These are phyloP conservation scores for Globisporangium heterothallicum DNA, from an alignment of 352 stramenopile species.

Conservation along the genomic window DNA sequence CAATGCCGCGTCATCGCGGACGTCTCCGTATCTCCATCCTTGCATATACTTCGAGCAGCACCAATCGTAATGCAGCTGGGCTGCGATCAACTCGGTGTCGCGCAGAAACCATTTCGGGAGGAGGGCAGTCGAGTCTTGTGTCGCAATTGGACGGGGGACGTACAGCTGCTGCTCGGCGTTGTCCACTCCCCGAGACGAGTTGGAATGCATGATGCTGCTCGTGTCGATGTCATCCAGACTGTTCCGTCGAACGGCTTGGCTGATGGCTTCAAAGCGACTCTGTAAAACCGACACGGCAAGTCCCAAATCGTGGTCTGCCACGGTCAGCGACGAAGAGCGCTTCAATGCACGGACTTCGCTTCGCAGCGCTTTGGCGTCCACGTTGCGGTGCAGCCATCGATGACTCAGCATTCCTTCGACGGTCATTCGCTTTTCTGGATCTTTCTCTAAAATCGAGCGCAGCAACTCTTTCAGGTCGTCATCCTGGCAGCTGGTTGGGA, in stretches of 20 bases:
- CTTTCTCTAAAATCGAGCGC: constrained; percentile 58
- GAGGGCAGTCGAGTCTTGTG: constrained; percentile 15
- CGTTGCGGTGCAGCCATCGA: constrained; percentile 59
- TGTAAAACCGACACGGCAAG: constrained; percentile 57
- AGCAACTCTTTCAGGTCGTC: constrained; percentile 71
- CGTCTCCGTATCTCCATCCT: constrained; percentile 34
- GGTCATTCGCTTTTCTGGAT: constrained; percentile 62
- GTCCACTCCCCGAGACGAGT: background rate
- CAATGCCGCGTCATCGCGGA: constrained; percentile 32
- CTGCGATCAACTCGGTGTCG: constrained; percentile 27
- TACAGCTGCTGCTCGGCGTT: constrained; percentile 17
- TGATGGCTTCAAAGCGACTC: constrained; percentile 35
- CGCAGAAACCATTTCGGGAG: constrained; percentile 35
- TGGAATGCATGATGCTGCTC: background rate
- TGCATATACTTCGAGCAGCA: constrained; percentile 42
- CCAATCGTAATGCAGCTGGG: constrained; percentile 68
- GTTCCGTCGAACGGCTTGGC: constrained; percentile 10
- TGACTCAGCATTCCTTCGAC: constrained; percentile 68
- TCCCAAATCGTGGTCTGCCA: constrained; percentile 42
- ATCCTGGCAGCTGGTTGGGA: constrained; percentile 37
- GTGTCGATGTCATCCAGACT: background rate
- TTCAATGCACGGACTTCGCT: constrained; percentile 41
- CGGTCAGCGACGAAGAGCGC: constrained; percentile 22
- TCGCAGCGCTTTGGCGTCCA: constrained; percentile 42
- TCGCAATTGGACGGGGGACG: constrained; percentile 34